Conservation (phyloP, 441 rosid species). For the Melastoma candidum region DNA sequence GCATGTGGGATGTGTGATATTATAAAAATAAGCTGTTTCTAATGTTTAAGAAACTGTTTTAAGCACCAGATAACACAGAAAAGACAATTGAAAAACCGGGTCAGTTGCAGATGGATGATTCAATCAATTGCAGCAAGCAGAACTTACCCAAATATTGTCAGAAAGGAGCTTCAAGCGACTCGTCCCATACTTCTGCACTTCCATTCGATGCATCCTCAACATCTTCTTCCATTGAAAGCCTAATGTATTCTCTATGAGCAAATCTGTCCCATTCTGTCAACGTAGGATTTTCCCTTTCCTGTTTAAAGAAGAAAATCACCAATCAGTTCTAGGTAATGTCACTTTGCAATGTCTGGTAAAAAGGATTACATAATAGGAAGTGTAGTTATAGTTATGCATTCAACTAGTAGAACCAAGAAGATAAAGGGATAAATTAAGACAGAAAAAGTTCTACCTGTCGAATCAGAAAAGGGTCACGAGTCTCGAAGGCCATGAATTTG, state of each 20-base stretch:
- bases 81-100: too few species aligned
- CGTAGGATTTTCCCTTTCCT: constrained; percentile 97
- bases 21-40: too few species aligned
- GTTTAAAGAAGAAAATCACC: constrained; percentile 13
- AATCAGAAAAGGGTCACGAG: constrained; percentile 89
- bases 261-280: constrained; percentile 99
- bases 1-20: too few species aligned
- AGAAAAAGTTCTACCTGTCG: constrained; percentile 59
- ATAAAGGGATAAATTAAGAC: background rate
- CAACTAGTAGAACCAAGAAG: background rate
- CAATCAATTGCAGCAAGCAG: too few species aligned
- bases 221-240: constrained; percentile 98
- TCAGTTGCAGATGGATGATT: too few species aligned
- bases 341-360: too few species aligned
- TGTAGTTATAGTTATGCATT: background rate
- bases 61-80: too few species aligned
- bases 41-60: too few species aligned
- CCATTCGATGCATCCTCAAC: constrained; percentile 39
- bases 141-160: constrained; percentile 9
- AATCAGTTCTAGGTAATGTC: too few species aligned
- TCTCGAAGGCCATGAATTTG: constrained; percentile 24
- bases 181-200: constrained; percentile 85
- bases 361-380: too few species aligned
- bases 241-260: constrained; percentile 93
- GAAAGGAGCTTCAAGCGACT: constrained; percentile 83